Conservation (phyloP, 805 yeast genomes). For the Kurtzmaniella fragi region DNA sequence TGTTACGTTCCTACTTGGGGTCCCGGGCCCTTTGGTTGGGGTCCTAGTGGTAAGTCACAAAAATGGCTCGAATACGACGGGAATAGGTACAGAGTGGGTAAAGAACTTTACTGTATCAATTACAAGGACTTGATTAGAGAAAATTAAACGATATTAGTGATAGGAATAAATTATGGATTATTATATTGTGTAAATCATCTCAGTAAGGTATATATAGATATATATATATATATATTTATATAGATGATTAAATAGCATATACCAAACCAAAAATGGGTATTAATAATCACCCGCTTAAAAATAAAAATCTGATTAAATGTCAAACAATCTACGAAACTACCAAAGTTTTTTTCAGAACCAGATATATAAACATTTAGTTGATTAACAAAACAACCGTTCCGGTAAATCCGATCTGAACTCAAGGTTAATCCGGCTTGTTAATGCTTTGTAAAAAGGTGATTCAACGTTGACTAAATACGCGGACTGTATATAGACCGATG, state of each 20-base stretch:
- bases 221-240: slow-evolving; percentile 5
- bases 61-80: slow-evolving; percentile 10
- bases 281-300: no score
- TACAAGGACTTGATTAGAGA: slow-evolving; percentile 4
- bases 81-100: slow-evolving; percentile 8
- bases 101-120: slow-evolving; percentile 12
- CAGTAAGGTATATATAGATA: slow-evolving; percentile 1
- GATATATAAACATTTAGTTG: no score
- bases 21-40: slow-evolving; percentile 51
- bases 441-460: no score
- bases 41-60: slow-evolving; percentile 5
- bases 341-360: no score
- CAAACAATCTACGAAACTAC: no score
- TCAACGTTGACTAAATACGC: no score
- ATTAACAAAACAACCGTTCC: neutral
- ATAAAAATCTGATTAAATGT: no score
- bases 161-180: neutral
- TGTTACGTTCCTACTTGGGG: slow-evolving; percentile 62
- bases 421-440: no score
- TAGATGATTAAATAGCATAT: no score
- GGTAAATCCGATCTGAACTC: neutral
- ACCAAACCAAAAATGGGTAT: no score
- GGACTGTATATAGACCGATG: no score
- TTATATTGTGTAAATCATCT: no score
- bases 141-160: neutral